Base-by-base conservation (phyloP, 352 stramenopile species). In the Pythium rhizo-oryzae region DNA sequence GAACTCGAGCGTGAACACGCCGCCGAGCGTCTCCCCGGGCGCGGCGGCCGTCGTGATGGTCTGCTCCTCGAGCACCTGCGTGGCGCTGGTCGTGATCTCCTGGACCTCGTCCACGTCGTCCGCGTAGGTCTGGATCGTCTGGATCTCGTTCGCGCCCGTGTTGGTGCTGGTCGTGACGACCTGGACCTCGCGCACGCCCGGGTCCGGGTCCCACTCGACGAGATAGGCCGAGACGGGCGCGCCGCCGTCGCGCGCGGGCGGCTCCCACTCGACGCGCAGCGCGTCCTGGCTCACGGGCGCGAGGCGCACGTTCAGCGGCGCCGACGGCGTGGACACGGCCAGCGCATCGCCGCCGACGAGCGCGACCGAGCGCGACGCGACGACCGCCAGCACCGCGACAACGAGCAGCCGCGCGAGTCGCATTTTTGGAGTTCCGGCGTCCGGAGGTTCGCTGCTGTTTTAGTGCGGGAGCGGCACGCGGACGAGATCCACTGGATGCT, bases 191-290 rank as follows among this genome's bases (percentile, higher is more conserved):
- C 84, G 81, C 18, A 86, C 81, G 35, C 93, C 93, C 16, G 91
- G 89, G 53, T 92, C 81, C 11, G 93, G 97, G 71, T 99, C 96
- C 78, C 93, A 98, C 66, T 99, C 90, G 46, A 99, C 82, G 35
- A 92, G 56, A 61, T 94, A 94, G 13, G 79, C 81, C 1, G 83
- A 89, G 41, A 97, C 72, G 0, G 86, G 78, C 18, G 87, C 81
- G 43, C 86, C 89, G n/a, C 91, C 89, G 65, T 97, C 86, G 23
- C 63, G 70, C 19, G 76, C 61, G 0, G 91, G 88, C 37, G 91
- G 89, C 33, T 90, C 76, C 79, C 92, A 97, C 8, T 74, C 70
- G 4, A 96, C 79, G 19, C 79, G 59, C 9, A 97, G 65, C 37
- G 77, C 82, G 62, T 97, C 82, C 15, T 90, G 77, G 47, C 86